These are phyloP conservation scores for Heliamphora pulchella DNA, from an alignment of 179 eudicot species.

Conservation along the genomic window DNA sequence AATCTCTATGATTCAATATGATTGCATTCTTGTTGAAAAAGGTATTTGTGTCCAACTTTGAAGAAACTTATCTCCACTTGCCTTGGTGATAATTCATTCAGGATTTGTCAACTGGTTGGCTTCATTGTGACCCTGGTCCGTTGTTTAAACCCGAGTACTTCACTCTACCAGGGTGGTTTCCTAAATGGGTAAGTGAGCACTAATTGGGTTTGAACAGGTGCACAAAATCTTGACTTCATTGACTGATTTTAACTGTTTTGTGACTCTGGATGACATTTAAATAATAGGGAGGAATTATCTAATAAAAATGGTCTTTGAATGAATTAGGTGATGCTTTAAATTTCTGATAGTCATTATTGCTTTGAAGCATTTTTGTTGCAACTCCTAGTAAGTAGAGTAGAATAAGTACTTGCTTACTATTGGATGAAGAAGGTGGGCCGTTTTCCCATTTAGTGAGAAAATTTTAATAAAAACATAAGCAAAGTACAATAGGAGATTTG, in stretches of 20 bases:
- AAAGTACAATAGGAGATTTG: neutral
- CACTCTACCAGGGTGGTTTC: constrained; percentile 54
- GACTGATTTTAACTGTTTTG: neutral
- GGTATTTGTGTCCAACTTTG: neutral
- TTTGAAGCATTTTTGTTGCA: neutral
- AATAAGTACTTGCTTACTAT: neutral
- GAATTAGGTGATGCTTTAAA: neutral
- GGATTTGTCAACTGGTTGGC: constrained; percentile 99
- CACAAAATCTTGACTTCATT: neutral
- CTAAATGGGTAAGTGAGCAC: constrained; percentile 52
- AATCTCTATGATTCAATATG: constrained; percentile 8
- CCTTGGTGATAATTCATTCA: constrained; percentile 20
- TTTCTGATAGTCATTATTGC: neutral
- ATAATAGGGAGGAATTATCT: neutral
- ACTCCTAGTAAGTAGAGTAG: neutral
- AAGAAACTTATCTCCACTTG: constrained; percentile 4
- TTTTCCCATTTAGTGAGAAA: neutral
- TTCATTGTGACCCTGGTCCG: constrained; percentile 90
- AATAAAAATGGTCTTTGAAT: neutral
- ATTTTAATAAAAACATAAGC: neutral
- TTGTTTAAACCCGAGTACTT: constrained; percentile 65
- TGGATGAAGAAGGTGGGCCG: neutral
- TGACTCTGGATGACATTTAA: neutral
- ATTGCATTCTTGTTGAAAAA: neutral
- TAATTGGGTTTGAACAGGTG: neutral